Base-by-base conservation (phyloP, 2,329 filamentous ascomycete genomes). In the Dactylellina parvicollis region DNA sequence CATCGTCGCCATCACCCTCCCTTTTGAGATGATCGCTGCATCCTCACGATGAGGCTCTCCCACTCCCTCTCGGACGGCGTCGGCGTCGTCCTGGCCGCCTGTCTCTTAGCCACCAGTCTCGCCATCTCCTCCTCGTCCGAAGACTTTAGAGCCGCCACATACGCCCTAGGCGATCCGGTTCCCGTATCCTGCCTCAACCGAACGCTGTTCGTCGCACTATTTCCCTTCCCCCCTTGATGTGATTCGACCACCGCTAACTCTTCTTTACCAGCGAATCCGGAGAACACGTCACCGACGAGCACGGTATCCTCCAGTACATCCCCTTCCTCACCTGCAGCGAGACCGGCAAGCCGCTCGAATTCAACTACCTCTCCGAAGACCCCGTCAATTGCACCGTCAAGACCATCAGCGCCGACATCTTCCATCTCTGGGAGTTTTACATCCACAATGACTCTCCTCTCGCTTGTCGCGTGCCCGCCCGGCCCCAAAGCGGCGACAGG, bases 371-470 rank as follows among this genome's bases (percentile, higher is more conserved):
- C 80, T 69, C 67, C 22, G 74, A 75, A 9, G 83, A 82, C 82
- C 92, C 96, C 80, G 82, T 92, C 77, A 94, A 94, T 83, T 95
- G 91, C 84, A 95, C 91, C 62, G 88, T 95, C 78, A 84, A 89
- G 79, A 86, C 91, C 82, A 85, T 94, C 78, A 85, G 86, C 78
- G 91, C 94, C 80, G 86, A 90, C 40, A 90, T 93, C 84, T 95
- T 92, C 84, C 91, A 95, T 82, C 86, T 94, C 56, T 89, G 94
- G 83, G 91, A 98, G 83, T 98, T 97, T 85, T 98, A 98, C 85
- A 89, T 98, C 80, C 95, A 98, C 85, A 92, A 90, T 83, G 95
- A 99, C 82, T 93, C 92, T 16, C 95, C 95, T 8, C 85, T 98
- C 54, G 89, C 92, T 61, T 99, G 95, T 82, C 93, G 95, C 57